phyloP scores from a whole-genome alignment of 1,284 basidiomycete species.

The Entoloma clypeatum region DNA sequence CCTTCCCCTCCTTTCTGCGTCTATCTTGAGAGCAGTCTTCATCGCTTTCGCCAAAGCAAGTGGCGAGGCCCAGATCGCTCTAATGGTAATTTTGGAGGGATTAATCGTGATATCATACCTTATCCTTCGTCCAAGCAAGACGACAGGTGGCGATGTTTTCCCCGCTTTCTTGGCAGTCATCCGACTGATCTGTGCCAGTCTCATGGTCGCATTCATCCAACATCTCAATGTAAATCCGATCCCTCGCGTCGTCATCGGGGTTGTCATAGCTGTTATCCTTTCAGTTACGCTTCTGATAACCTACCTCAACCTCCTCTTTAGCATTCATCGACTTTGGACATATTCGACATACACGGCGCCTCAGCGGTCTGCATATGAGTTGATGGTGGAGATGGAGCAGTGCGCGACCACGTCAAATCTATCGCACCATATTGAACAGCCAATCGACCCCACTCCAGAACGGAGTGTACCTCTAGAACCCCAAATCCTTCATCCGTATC shows the following conservation, averaged over 20 bases:
- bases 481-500: constrained; percentile 39
- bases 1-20: constrained; percentile 49
- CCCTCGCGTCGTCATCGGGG: constrained; percentile 70
- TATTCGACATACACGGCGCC: constrained; percentile 12
- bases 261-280: constrained; percentile 58
- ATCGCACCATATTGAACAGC: constrained; percentile 31
- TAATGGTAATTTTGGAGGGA: constrained; percentile 68
- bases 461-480: constrained; percentile 42
- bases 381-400: constrained; percentile 30
- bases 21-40: constrained; percentile 66
- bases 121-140: constrained; percentile 52
- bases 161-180: constrained; percentile 60
- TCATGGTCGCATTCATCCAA: constrained; percentile 68
- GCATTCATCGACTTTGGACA: constrained; percentile 26
- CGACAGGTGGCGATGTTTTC: constrained; percentile 58
- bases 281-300: constrained; percentile 57
- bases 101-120: constrained; percentile 54
- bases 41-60: constrained; percentile 66
- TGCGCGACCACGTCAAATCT: constrained; percentile 17
- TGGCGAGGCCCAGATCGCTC: constrained; percentile 69
- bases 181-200: constrained; percentile 58
- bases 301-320: constrained; percentile 51
- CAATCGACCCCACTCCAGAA: constrained; percentile 54
- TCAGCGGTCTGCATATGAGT: constrained; percentile 20
- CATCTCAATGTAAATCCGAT: constrained; percentile 60